phyloP scores from a whole-genome alignment of 2,329 filamentous ascomycete species.

The Emydomyces testavorans region DNA sequence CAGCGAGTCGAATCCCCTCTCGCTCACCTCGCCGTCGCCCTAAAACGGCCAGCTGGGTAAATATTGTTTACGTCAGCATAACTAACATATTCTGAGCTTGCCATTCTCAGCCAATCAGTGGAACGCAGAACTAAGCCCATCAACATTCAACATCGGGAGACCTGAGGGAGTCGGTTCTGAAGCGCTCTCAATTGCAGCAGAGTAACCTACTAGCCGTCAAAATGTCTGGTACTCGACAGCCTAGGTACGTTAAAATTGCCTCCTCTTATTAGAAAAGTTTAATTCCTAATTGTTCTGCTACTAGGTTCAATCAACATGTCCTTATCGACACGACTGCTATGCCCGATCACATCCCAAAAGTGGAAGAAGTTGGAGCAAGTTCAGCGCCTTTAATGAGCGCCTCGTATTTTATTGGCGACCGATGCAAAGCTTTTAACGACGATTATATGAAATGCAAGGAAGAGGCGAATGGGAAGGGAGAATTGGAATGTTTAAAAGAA shows the following conservation, averaged over 20 bases:
- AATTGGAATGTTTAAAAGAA: constrained; percentile 92
- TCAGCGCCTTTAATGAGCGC: constrained; percentile 87
- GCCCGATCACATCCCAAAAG: constrained; percentile 79
- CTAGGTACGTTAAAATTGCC: constrained; percentile 13
- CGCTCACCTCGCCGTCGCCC: not conserved
- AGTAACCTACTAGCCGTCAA: constrained; percentile 10
- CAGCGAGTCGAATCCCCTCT: not conserved
- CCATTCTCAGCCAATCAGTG: constrained; percentile 6
- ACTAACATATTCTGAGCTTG: not conserved
- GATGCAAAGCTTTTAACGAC: constrained; percentile 92
- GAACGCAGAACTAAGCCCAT: not conserved
- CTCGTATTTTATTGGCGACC: constrained; percentile 90
- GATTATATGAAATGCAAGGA: constrained; percentile 99
- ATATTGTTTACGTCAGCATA: constrained; percentile 4
- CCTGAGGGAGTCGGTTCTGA: not conserved
- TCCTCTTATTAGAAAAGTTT: not conserved
- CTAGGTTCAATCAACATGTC: constrained; percentile 84
- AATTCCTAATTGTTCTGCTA: constrained; percentile 3
- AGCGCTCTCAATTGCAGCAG: not conserved
- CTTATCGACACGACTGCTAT: constrained; percentile 95
- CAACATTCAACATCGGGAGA: not conserved
- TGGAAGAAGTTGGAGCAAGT: constrained; percentile 84
- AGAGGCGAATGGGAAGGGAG: constrained; percentile 78
- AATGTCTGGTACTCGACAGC: constrained; percentile 15
- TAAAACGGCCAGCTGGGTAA: too few relatives aligned